Percentiles rank a stretch among this genome's conserved stretches.
Conservation (phyloP, 23 red algal genomes). For the Cyanidioschyzon merolae region DNA sequence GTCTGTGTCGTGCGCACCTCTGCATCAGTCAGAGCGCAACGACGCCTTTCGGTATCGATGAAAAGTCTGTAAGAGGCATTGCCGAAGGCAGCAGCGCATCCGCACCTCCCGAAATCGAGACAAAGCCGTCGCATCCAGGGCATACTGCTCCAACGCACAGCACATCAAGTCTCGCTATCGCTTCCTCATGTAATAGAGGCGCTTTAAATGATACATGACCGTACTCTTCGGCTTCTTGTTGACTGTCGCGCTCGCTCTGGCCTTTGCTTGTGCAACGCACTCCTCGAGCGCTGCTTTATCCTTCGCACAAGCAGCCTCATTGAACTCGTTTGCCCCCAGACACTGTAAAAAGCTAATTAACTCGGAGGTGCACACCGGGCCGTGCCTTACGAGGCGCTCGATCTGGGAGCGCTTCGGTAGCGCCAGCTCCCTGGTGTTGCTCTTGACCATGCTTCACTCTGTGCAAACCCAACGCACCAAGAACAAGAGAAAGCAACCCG, state of each 20-base stretch:
- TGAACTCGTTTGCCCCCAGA: not conserved
- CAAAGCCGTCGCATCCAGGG: too few relatives aligned
- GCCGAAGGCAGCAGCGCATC: too few relatives aligned
- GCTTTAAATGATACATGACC: slow-evolving; percentile 68
- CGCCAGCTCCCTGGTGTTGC: not conserved
- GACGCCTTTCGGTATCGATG: too few relatives aligned
- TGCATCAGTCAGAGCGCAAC: too few relatives aligned
- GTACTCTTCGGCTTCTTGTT: slow-evolving; percentile 55
- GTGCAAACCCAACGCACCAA: too few relatives aligned
- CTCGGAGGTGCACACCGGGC: not conserved
- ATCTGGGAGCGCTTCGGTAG: slow-evolving; percentile 9
- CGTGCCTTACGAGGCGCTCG: slow-evolving; percentile 2
- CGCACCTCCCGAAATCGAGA: too few relatives aligned
- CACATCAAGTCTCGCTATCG: too few relatives aligned
- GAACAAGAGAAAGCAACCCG: too few relatives aligned
- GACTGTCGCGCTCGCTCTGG: not conserved
- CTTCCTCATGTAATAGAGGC: slow-evolving; percentile 67
- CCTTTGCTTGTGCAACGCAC: not conserved
- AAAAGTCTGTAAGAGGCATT: too few relatives aligned
- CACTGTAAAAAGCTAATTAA: not conserved
- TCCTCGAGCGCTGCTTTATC: not conserved
- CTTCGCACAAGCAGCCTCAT: not conserved
- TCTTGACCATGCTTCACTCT: too few relatives aligned
- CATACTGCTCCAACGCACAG: too few relatives aligned
- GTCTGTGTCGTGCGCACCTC: too few relatives aligned